Evolutionary conservation across 352 stramenopile genomes (phyloP), one percentile per base, ranked within the genome.

Genomic region (Thalassiosira gravida): DNA sequence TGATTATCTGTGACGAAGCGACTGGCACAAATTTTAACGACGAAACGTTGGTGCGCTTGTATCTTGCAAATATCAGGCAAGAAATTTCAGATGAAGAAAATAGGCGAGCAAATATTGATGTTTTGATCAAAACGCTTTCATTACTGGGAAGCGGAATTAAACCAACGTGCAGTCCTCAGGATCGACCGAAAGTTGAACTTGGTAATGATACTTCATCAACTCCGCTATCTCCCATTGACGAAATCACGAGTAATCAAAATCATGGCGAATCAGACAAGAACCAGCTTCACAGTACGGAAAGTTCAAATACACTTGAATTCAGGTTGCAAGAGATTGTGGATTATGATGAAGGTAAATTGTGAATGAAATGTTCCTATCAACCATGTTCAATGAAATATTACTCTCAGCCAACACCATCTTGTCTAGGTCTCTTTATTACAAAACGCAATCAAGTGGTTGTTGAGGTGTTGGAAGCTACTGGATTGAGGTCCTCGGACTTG

Each of bases 381-480:
- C 5, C 2, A 42, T 56, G 37, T 44, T 52, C 24, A 47, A 44
- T 46, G 13, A 24, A 16, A 46, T 56, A 14, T 27, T 50, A 62
- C 32, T 24, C 63, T 57, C 37, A 63, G n/a, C 24, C n/a, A 27
- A 22, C 27, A 49, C 20, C 37, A 30, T 35, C 13, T 11, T 62
- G 16, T 55, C 57, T 75, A 92, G 67, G 83, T 59, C 49, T 76
- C 18, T 76, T 87, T 47, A 92, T 95, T 67, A 74, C 64, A 30
- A 76, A 83, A 35, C n/a, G 81, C 9, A 77, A 93, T 61, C 90
- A 95, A 67, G 50, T 95, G 0, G 44, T 93, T 32, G 83, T 94
- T 6, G 84, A 93, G 53, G 83, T 95, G 2, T 50, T 94, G 9
- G 90, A 94, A 79, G 87, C 87, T 42, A 81, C 78, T 61, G 88